Base-by-base conservation (phyloP, 805 yeast species). In the Metschnikowia santaceciliae region DNA sequence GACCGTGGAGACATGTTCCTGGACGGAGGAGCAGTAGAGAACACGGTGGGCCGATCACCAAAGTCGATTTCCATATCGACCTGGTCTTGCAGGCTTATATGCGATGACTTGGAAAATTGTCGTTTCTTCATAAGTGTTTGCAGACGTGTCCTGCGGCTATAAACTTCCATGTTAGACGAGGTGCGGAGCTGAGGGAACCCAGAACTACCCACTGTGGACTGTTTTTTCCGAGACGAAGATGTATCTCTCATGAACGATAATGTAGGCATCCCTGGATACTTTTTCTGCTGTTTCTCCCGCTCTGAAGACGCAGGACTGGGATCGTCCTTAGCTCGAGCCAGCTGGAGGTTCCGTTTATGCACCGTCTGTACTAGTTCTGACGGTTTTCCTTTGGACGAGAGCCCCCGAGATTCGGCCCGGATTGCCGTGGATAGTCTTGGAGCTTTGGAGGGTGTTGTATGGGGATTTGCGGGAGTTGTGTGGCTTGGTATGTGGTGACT, bases 231-330 rank as follows among this genome's bases (percentile, higher is more conserved):
- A 1, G 77, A 72, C 2, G 75, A 68, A 11, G 75, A 56, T 0
- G 77, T 73, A 8, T 68, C 74, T 38, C 63, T 61, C 78, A 73
- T 73, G 52, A 73, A 73, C 6, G 76, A 70, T 44, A 66, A 64
- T 40, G 58, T 63, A 46, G 54, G 56, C 14, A 39, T 5, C n/a
- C 58, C 59, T 11, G 44, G 53, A 51, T 46, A 17, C 26, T 40
- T 46, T 17, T 49, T 47, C 6, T 52, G 50, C 35, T 47, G 48
- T 22, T 48, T 37, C 32, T 50, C 50, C 23, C 48, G 30, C 4
- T 47, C 48, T 4, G 26, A 35, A 10, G 51, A 23, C 17, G 46
- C 48, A 23, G 22, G 14, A 22, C 34, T 38, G 26, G 41, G 15
- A 13, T 49, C 44, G 2, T 42, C 47, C 34, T 42, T 47, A 8